Evolutionary conservation across 352 stramenopile species (phyloP).

Genomic region (Thalassiosira ordinaria): DNA sequence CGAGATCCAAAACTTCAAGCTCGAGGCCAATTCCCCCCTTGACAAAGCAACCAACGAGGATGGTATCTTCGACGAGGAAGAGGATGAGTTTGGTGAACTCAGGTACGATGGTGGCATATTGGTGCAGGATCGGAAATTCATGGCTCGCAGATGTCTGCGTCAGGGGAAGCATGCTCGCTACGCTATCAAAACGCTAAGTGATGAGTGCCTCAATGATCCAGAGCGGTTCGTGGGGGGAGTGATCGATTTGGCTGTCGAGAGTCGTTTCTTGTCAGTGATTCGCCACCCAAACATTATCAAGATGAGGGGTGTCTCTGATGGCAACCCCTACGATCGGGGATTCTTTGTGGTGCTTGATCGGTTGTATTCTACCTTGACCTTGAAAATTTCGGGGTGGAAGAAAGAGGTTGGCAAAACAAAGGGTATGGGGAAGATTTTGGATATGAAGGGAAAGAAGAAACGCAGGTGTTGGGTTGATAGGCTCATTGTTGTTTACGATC

Average conservation of each 20-base stretch:
- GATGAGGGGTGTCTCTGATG: conserved; percentile 54
- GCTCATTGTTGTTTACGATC: conserved; percentile 79
- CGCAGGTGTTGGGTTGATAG: conserved; percentile 70
- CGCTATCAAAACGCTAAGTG: conserved; percentile 80
- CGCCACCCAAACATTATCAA: conserved; percentile 81
- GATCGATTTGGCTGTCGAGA: conserved; percentile 74
- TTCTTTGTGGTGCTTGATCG: conserved; percentile 83
- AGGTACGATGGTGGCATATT: conserved; percentile 71
- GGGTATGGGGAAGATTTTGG: conserved; percentile 59
- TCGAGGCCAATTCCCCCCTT: conserved; percentile 50
- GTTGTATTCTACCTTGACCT: conserved; percentile 77
- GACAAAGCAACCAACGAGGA: conserved; percentile 19
- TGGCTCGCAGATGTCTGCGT: conserved; percentile 70
- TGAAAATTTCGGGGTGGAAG: conserved; percentile 74
- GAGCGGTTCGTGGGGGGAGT: conserved; percentile 69
- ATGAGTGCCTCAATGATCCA: conserved; percentile 60
- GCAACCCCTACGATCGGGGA: conserved; percentile 37
- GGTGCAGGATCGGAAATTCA: conserved; percentile 80
- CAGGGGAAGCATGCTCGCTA: conserved; percentile 82
- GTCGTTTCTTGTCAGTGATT: conserved; percentile 70
- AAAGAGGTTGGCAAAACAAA: conserved; percentile 45
- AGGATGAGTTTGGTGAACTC: conserved; percentile 54
- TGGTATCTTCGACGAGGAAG: conserved; percentile 41
- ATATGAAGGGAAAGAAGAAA: conserved; percentile 75
- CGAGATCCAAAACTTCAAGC: conserved; percentile 76